Evolutionary conservation across 805 yeast genomes (phyloP), one percentile per base, ranked within the genome.

Genomic region (Maudiozyma saulgeensis): DNA sequence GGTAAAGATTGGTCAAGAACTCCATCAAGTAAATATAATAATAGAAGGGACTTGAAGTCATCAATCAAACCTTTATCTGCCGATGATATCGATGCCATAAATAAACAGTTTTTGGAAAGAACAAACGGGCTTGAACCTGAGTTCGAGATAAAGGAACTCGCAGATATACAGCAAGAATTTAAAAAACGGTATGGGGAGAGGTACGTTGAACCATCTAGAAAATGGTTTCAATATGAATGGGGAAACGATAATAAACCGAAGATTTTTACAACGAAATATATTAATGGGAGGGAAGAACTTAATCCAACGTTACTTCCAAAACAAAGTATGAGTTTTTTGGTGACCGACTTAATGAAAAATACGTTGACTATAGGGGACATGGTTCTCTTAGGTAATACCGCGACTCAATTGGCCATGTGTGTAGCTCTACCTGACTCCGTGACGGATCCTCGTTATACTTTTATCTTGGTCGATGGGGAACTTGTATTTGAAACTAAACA

Each of bases 351-450:
- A n/a, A 23, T 23, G 16, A 26, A 44, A 26, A 25, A 37, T 6
- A 55, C 62, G 6, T 46, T 80, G 15, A 54, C 68, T 7, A 67
- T 80, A 3, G 90, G 91, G 43, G 90, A 84, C 62, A 67, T 82
- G 44, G 88, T 82, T 4, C 76, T 80, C 16, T 59, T 82, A 16
- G 67, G 64, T 6, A 58, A 71, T 44, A 67, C 74, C 45, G 71
- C 71, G 38, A 67, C 74, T 4, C 74, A 73, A 45, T 65, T 82
- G 18, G 75, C 77, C 26, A 75, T 82, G 45, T 73, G 84, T 34
- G 80, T 75, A 1, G 76, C 72, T 25, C 63, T 77, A 25, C 90
- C 90, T 0, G 54, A 59, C 5, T 60, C 68, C 5, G 60, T 76
- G 2, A 68, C 68, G 16, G 82, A 80, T 43, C 77, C 79, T 25